These are phyloP conservation scores for Bacidia rubella DNA, from an alignment of 495 filamentous ascomycete genomes.

Conservation along the genomic window DNA sequence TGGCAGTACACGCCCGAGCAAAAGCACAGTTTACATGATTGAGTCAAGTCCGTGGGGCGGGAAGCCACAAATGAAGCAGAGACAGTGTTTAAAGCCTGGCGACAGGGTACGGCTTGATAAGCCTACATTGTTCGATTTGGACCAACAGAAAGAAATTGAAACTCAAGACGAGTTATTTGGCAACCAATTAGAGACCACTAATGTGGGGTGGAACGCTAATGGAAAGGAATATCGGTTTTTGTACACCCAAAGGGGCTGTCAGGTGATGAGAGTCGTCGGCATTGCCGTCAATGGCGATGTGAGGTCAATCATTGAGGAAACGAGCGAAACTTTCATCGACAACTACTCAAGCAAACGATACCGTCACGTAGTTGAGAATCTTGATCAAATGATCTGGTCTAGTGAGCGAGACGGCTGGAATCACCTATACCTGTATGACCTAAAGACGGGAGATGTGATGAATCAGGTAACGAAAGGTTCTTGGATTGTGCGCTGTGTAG, in stretches of 20 bases:
- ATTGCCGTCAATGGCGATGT: slow-evolving; percentile 12
- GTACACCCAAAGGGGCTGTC: slow-evolving; percentile 16
- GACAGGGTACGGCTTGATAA: slow-evolving; percentile 11
- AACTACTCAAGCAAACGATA: slow-evolving; percentile 14
- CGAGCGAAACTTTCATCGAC: slow-evolving; percentile 17
- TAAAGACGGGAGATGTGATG: slow-evolving; percentile 11
- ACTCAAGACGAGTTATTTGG: slow-evolving; percentile 13
- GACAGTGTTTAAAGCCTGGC: slow-evolving; percentile 16
- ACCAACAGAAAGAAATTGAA: slow-evolving; percentile 8
- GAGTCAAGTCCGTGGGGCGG: slow-evolving; percentile 13
- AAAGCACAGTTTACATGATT: slow-evolving; percentile 9
- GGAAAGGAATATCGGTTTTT: slow-evolving; percentile 15
- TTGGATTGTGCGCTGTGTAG: slow-evolving; percentile 14
- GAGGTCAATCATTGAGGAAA: slow-evolving; percentile 16
- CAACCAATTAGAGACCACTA: slow-evolving; percentile 11
- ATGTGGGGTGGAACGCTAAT: slow-evolving; percentile 14
- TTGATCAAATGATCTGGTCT: slow-evolving; percentile 16
- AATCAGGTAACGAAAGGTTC: slow-evolving; percentile 17
- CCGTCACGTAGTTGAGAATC: slow-evolving; percentile 5
- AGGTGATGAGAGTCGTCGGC: slow-evolving; percentile 14
- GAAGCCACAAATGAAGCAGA: slow-evolving; percentile 3
- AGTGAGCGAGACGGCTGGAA: slow-evolving; percentile 20
- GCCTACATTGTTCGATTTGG: slow-evolving; percentile 14
- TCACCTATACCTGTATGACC: slow-evolving; percentile 18
- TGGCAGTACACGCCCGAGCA: slow-evolving; percentile 18